phyloP scores from a whole-genome alignment of 2,329 filamentous ascomycete species.

The Aspergillus fumigatus region DNA sequence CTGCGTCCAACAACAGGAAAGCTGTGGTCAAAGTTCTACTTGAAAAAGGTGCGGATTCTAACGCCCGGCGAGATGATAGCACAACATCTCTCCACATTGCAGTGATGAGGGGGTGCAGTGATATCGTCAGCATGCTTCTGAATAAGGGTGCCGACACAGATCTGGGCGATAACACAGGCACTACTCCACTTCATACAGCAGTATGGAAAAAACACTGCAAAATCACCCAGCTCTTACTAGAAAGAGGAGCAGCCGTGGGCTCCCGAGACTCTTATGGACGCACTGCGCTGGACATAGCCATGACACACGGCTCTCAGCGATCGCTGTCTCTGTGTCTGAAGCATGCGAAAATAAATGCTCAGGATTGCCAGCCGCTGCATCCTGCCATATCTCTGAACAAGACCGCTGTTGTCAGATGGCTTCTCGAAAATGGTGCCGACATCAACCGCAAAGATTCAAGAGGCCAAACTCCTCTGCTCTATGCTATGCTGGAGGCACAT shows the following conservation, averaged over 20 bases:
- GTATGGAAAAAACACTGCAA: too few species aligned
- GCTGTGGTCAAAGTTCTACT: background rate
- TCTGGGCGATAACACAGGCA: background rate
- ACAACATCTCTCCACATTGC: background rate
- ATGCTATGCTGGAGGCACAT: background rate
- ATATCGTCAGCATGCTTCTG: background rate
- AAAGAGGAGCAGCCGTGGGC: too few species aligned
- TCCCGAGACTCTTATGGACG: too few species aligned
- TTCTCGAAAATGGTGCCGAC: background rate
- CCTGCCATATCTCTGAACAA: fast-evolving
- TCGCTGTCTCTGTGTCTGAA: too few species aligned
- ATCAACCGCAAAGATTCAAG: background rate
- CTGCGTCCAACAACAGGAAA: background rate
- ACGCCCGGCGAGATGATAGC: background rate
- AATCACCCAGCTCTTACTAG: too few species aligned
- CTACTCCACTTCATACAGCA: too few species aligned
- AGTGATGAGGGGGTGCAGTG: background rate
- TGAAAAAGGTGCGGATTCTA: background rate
- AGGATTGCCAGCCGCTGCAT: background rate
- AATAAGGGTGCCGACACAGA: background rate
- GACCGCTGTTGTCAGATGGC: too few species aligned
- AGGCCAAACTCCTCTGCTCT: background rate
- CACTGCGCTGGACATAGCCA: too few species aligned
- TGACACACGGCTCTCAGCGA: too few species aligned
- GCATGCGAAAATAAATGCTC: too few species aligned